These are phyloP conservation scores for Solanum hybrid DNA, from an alignment of 305 asterid genomes.

Conservation along the genomic window DNA sequence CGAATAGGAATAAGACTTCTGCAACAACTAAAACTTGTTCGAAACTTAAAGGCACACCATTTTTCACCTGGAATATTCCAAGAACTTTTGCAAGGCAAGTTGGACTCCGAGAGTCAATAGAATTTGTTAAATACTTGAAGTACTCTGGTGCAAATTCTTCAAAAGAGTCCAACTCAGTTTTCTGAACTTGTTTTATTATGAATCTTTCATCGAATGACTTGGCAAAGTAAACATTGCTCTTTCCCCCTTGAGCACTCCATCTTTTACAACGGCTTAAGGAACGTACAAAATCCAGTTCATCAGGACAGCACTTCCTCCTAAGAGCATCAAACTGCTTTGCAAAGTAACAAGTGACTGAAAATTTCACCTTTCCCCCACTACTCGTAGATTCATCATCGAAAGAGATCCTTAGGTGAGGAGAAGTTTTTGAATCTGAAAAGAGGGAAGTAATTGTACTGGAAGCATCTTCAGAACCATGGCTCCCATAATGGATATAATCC, in stretches of 20 bases:
- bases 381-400: constrained; percentile 58
- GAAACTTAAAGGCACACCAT: background rate
- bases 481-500: constrained; percentile 45
- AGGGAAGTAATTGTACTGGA: constrained; percentile 25
- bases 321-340: constrained; percentile 80
- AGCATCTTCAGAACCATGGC: constrained; percentile 45
- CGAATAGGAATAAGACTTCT: background rate
- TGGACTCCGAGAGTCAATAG: constrained; percentile 69
- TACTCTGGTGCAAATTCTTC: constrained; percentile 68
- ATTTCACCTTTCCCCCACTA: constrained; percentile 48
- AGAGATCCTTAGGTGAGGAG: constrained; percentile 68
- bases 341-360: constrained; percentile 70
- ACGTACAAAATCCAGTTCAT: constrained; percentile 54
- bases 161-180: constrained; percentile 96
- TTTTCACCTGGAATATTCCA: constrained; percentile 64
- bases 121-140: constrained; percentile 60
- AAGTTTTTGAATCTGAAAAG: constrained; percentile 36
- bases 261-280: constrained; percentile 78
- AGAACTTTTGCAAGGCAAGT: constrained; percentile 93
- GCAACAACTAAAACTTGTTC: background rate
- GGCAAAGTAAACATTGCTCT: constrained; percentile 88
- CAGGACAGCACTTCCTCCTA: constrained; percentile 67
- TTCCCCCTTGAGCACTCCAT: constrained; percentile 98
- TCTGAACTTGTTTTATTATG: constrained; percentile 79
- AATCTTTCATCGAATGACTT: constrained; percentile 82